Conservation (phyloP, 169 alveolate species). For the Eimeria brunetti region DNA sequence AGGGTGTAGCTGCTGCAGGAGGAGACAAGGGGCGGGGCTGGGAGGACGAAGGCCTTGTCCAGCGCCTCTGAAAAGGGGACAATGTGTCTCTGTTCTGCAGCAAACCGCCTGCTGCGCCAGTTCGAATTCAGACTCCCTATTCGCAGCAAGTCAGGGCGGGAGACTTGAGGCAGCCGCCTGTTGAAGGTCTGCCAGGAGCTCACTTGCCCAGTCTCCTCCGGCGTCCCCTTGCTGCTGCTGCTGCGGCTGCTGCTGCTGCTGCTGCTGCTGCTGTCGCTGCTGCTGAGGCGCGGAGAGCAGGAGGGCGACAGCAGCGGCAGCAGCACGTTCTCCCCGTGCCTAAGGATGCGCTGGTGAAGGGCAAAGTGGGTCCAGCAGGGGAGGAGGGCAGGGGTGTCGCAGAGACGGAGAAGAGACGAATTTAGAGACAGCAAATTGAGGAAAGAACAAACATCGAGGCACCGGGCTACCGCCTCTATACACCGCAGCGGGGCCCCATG, state of each 20-base stretch:
- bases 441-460: conserved; percentile 6
- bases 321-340: conserved; percentile 46
- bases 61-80: conserved; percentile 18
- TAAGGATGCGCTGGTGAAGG: conserved; percentile 23
- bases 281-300: conserved; percentile 13
- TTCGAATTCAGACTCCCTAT: conserved; percentile 29
- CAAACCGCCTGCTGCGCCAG: conserved; percentile 18
- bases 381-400: conserved; percentile 1
- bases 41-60: conserved; percentile 11
- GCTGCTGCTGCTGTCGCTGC: conserved; percentile 21
- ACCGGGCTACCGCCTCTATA: conserved; percentile 10
- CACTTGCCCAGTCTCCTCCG: conserved; percentile 5
- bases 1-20: conserved; percentile 24
- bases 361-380: conserved; percentile 63
- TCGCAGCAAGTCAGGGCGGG: conserved; percentile 6
- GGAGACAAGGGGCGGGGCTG: conserved; percentile 23
- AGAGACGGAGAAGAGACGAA: conserved; percentile 10
- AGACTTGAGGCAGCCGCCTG: conserved; percentile 17
- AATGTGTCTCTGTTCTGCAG: not conserved
- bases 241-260: conserved; percentile 27
- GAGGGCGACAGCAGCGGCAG: conserved; percentile 29
- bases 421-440: conserved; percentile 6
- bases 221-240: not conserved
- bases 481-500: conserved; percentile 39
- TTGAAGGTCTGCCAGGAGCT: conserved; percentile 31